phyloP scores from a whole-genome alignment of 257 asterid genomes.

The Dorcoceras hygrometricum region DNA sequence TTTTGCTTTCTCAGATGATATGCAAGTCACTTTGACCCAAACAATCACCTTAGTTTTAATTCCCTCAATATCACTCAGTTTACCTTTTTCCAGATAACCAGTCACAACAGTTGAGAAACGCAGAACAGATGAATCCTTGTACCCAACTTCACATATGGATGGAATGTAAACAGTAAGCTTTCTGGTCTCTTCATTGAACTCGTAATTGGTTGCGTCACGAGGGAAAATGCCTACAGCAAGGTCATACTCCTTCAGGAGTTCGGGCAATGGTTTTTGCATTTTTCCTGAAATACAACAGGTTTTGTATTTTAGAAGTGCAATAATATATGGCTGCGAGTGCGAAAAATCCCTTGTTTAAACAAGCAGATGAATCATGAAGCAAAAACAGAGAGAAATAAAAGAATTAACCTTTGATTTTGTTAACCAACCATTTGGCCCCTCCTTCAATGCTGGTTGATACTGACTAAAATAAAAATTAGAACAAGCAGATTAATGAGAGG shows the following conservation, averaged over 20 bases:
- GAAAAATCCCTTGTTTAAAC: background rate
- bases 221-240: conserved; percentile 48
- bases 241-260: conserved; percentile 45
- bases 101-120: conserved; percentile 51
- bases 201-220: conserved; percentile 48
- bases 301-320: background rate
- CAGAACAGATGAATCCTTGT: conserved; percentile 62
- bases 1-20: conserved; percentile 38
- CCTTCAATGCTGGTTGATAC: conserved; percentile 24
- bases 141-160: conserved; percentile 59
- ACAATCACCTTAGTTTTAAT: conserved; percentile 71
- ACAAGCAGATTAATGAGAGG: background rate
- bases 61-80: conserved; percentile 63
- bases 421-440: conserved; percentile 7
- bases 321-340: background rate
- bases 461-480: conserved; percentile 1
- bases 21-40: conserved; percentile 52
- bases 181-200: conserved; percentile 45
- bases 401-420: conserved; percentile 21
- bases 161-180: conserved; percentile 52
- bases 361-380: background rate
- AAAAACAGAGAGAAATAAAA: background rate
- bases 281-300: conserved; percentile 32
- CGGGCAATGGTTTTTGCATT: conserved; percentile 42
- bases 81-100: conserved; percentile 68